Conservation (phyloP, 805 yeast genomes). For the Lipomyces spencermartinsiae region DNA sequence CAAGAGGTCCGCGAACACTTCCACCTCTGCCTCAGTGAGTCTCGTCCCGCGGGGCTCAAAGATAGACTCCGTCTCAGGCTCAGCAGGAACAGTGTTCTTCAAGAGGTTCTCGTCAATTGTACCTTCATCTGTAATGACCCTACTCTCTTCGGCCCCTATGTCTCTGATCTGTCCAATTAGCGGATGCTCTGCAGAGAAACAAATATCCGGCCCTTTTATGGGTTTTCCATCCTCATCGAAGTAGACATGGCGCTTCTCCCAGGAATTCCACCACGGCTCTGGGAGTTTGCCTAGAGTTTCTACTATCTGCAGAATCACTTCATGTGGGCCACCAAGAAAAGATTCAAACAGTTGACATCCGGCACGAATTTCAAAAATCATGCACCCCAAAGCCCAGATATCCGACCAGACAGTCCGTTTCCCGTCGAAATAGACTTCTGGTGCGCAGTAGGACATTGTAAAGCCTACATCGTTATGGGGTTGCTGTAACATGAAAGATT, state of each 20-base stretch:
- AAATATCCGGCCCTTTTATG: background rate
- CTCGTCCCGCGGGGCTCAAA: background rate
- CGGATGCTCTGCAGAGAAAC: background rate
- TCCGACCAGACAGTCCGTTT: background rate
- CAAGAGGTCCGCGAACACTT: constrained; percentile 4
- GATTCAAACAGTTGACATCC: background rate
- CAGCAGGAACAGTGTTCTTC: background rate
- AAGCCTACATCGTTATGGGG: background rate
- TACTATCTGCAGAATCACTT: constrained; percentile 1
- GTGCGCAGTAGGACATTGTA: background rate
- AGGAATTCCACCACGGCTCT: constrained; percentile 9
- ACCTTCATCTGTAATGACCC: background rate
- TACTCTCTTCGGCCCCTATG: background rate
- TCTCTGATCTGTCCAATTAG: background rate
- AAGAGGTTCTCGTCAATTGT: background rate
- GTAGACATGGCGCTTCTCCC: background rate
- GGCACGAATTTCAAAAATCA: constrained; percentile 1
- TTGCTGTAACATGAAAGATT: background rate
- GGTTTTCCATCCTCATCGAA: constrained; percentile 5
- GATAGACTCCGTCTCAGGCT: background rate
- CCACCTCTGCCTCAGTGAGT: background rate
- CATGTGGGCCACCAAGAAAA: constrained; percentile 1
- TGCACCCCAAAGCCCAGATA: constrained; percentile 8
- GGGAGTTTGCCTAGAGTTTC: constrained; percentile 1
- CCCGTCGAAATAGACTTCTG: constrained; percentile 1